Evolutionary conservation across 371 early-diverging fungal genomes (phyloP), one percentile per base, ranked within the genome.

Genomic region (Saksenaea oblongispora): DNA sequence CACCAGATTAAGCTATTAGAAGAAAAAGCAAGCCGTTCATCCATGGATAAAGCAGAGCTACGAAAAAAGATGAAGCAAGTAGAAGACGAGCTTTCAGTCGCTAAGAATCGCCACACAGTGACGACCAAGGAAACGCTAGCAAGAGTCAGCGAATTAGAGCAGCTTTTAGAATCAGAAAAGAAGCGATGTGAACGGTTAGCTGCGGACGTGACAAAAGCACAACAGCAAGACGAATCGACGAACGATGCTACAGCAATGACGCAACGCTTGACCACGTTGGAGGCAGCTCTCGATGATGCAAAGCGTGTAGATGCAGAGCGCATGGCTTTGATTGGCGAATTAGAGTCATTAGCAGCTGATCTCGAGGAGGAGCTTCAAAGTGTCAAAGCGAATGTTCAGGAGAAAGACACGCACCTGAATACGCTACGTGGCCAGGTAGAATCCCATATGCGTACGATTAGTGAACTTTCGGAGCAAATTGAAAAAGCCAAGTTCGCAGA

Each of bases 361-460:
- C 11, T 58, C 7, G 37, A 15, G 3, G 53, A 28, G 5, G 62
- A 62, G n/a, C 24, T 62, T 22, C 28, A 54, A 17, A n/a, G 14
- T 9, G 55, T 39, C 9, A 51, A 66, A 10, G 54, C 22, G 17
- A 47, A 58, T 18, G 34, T 31, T 53, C 54, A 59, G 31, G 67
- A 66, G 41, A 67, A 67, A 31, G 67, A 67, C 28, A 17, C 34
- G 13, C 63, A 63, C 36, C 18, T 67, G 22, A 54, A 59, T 28
- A 54, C 63, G 18, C 59, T 67, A 7, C 67, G 63, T 1, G 58
- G 59, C n/a, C 67, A 67, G 37, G 47, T 67, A 7, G 67, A 67
- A 26, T 28, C 67, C 8, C 67, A 67, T 31, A 35, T 56, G 7
- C 67, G 63, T 18, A 63, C 56, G 14, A 67, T 67, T 17, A 47